These are phyloP conservation scores for Rhododendron ferrugineum DNA, from an alignment of 148 eudicot genomes.

Conservation along the genomic window DNA sequence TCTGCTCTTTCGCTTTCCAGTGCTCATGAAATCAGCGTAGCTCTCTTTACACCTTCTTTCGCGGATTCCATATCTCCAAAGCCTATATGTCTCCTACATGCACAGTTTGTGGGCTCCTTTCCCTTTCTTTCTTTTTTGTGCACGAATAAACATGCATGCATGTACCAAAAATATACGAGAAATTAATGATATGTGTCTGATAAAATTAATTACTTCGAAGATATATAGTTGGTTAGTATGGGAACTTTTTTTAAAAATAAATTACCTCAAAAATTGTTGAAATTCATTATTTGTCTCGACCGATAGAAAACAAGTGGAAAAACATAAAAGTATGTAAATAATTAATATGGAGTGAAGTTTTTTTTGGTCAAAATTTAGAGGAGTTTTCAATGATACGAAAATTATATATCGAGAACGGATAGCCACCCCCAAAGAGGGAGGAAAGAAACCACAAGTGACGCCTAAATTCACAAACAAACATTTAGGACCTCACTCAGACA, in stretches of 20 bases:
- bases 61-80: constrained; percentile 28
- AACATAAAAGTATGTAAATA: not conserved
- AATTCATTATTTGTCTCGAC: not conserved
- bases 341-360: not conserved
- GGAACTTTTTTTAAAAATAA: not conserved
- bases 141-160: not conserved
- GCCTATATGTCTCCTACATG: constrained; percentile 29
- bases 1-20: constrained; percentile 26
- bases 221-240: not conserved
- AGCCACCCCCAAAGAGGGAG: too few relatives aligned
- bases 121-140: not conserved
- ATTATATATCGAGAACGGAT: too few relatives aligned
- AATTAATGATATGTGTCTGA: not conserved
- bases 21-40: constrained; percentile 13
- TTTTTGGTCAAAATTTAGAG: too few relatives aligned
- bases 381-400: too few relatives aligned
- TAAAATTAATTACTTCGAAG: not conserved
- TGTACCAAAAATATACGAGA: not conserved
- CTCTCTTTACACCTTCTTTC: constrained; percentile 5
- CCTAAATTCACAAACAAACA: too few relatives aligned
- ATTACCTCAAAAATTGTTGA: too few relatives aligned
- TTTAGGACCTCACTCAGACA: too few relatives aligned
- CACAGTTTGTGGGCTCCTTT: not conserved
- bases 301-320: not conserved
- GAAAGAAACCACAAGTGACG: too few relatives aligned